Conservation (phyloP, 495 filamentous ascomycete genomes). For the Annulohypoxylon maeteangense region DNA sequence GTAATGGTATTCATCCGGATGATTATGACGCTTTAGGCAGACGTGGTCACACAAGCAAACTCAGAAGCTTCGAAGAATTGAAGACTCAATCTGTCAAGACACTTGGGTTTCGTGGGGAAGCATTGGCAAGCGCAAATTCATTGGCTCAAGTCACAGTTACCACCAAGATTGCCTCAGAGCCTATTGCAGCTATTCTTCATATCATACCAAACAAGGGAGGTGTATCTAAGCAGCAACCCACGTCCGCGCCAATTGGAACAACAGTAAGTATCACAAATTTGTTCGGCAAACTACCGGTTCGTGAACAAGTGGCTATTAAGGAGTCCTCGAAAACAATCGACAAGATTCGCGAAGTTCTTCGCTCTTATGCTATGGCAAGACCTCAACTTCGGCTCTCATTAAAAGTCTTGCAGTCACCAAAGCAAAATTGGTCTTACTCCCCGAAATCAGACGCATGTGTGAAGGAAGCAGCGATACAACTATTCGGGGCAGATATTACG, state of each 20-base stretch:
- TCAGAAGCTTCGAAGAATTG: conserved; percentile 78
- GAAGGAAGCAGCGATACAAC: conserved; percentile 73
- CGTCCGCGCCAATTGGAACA: conserved; percentile 79
- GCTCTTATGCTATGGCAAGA: conserved; percentile 79
- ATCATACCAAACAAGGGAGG: conserved; percentile 54
- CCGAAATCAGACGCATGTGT: conserved; percentile 65
- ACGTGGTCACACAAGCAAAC: conserved; percentile 86
- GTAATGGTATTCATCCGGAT: conserved; percentile 76
- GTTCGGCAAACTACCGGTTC: conserved; percentile 77
- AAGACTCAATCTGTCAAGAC: conserved; percentile 69
- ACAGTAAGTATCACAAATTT: conserved; percentile 76
- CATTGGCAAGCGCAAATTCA: conserved; percentile 80
- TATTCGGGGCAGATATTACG: conserved; percentile 74
- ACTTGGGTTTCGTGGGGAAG: conserved; percentile 89
- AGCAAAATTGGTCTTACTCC: conserved; percentile 76
- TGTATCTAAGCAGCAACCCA: conserved; percentile 52
- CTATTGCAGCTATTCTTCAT: conserved; percentile 63
- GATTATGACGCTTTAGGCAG: conserved; percentile 77
- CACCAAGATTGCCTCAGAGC: conserved; percentile 76
- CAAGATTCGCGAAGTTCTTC: conserved; percentile 73
- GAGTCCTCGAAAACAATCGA: conserved; percentile 68
- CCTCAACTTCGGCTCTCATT: conserved; percentile 72
- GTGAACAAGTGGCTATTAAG: conserved; percentile 73
- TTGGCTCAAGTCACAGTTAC: conserved; percentile 72
- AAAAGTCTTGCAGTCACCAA: conserved; percentile 72